Base-by-base conservation (phyloP, 2,329 filamentous ascomycete species). In the Pseudocercospora fuligena region DNA sequence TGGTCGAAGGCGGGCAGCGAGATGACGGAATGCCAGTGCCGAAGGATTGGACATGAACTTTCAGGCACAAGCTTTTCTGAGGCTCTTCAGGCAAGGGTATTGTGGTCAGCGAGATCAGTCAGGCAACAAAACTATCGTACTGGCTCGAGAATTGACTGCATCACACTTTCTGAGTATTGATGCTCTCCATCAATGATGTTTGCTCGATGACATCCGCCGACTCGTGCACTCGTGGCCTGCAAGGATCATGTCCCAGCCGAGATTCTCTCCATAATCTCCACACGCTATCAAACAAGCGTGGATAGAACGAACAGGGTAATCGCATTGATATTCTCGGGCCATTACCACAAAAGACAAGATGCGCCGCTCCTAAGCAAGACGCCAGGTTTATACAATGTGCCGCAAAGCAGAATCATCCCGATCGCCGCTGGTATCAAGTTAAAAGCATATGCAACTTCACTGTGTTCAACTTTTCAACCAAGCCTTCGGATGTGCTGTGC, bases 351-450 rank as follows among this genome's bases (percentile, higher is more conserved):
- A 58, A 8, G 21, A 36, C 16, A 36, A 19, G 11, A 40, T 23
- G 31, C 56, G 56, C 31, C 56, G 56, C 29, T 58, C 23, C 56
- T 11, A n/a, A 40, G 56, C 56, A 58, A 43, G 56, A 58, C 19
- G 56, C 56, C 29, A 40, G 31, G 8, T 58, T 43, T 58, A 43
- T 58, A 43, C 56, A 58, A 25, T 58, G 29, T 31, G 33, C 56
- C 56, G 56, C 23, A 19, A 58, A 58, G 56, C 56, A 58, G 56
- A 58, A 36, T 31, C 56, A 19, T 19, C 51, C 51, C 27, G 51
- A n/a, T 56, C 23, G 51, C 23, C 25, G 51, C 56, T 58, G n/a
- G 31, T 58, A 58, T 43, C 31, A 40, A 40, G 33, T 40, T 14
- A 27, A 31, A 31, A 29, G 7, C 16, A 16, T 23, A 56, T n/a